phyloP scores from a whole-genome alignment of 208 protist genomes.

The Strigomonas culicis region DNA sequence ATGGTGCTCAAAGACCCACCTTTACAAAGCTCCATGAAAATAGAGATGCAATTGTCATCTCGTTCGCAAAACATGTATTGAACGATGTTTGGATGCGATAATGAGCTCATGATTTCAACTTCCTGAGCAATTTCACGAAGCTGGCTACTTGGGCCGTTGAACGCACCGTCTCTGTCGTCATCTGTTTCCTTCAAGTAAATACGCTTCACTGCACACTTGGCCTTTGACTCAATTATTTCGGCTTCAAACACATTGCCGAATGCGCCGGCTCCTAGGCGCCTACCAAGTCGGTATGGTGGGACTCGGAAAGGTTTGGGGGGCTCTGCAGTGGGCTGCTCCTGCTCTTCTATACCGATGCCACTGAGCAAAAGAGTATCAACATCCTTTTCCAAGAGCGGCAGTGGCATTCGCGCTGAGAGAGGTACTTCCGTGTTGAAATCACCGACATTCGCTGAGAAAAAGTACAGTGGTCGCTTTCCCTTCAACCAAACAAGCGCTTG shows the following conservation, averaged over 20 bases:
- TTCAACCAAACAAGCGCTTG: conserved; percentile 44
- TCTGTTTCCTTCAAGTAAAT: conserved; percentile 67
- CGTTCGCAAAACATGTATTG: conserved; percentile 76
- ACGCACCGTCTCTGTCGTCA: conserved; percentile 21
- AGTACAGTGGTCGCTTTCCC: conserved; percentile 51
- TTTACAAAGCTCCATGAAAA: conserved; percentile 89
- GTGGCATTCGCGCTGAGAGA: conserved; percentile 20
- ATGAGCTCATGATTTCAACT: conserved; percentile 76
- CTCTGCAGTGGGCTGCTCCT: conserved; percentile 16
- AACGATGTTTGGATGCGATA: conserved; percentile 84
- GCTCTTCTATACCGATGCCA: conserved; percentile 48
- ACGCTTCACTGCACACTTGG: conserved; percentile 77
- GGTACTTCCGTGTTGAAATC: conserved; percentile 31
- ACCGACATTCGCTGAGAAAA: conserved; percentile 28
- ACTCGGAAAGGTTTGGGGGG: conserved; percentile 34
- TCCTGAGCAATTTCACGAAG: conserved; percentile 77
- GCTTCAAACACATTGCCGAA: conserved; percentile 87
- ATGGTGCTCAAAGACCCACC: conserved; percentile 60
- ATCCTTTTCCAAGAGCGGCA: conserved; percentile 39
- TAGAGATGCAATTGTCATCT: conserved; percentile 80
- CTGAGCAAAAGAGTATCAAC: conserved; percentile 40
- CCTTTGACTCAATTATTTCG: conserved; percentile 55
- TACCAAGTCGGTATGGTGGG: conserved; percentile 67
- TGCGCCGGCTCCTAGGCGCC: conserved; percentile 69
- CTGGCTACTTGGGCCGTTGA: conserved; percentile 22